Base-by-base conservation (phyloP, 495 filamentous ascomycete species). In the Penicillium verhagenii region DNA sequence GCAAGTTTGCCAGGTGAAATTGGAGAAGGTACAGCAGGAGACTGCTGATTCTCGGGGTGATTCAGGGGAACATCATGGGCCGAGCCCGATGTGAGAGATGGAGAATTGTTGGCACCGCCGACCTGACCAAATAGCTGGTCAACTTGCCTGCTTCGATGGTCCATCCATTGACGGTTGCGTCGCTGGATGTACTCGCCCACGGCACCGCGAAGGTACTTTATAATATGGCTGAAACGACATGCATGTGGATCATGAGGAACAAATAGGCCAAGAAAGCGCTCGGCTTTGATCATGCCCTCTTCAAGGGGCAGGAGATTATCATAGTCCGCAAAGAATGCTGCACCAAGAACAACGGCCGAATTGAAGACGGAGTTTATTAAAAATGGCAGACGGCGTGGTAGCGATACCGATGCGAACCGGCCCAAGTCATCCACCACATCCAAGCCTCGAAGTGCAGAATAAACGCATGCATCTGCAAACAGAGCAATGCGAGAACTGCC, bases 281-380 rank as follows among this genome's bases (percentile, higher is more conserved):
- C 78, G 14, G 83, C 77, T 52, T 86, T 85, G 19, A 64, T 65
- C 56, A 89, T 79, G 16, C 79, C 82, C 31, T 71, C 68, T 35
- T 77, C 75, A 6, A 85, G 77, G 1, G 78, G 76, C 5, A 81
- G 69, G 18, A 83, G 78, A 48, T 74, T 75, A 60, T 84, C 86
- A 21, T 88, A 77, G 21, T 75, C 78, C 3, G 85, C 82, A 58
- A 90, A 90, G 59, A 88, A 85, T 49, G 87, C 88, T 48, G 86
- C 80, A 25, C 86, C 75, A 3, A 90, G 73, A 9, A 90, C 79
- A 4, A 90, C 74, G 3, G 86, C 85, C 2, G 86, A 86, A 29
- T 87, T 81, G 64, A 91, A 90, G 47, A 88, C 81, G 40, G 86
- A 88, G 61, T 90, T 88, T 53, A 89, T 84, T 57, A 88, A 68